Evolutionary conservation across 2,329 filamentous ascomycete species (phyloP).

Genomic region (Pseudogymnoascus sp.): DNA sequence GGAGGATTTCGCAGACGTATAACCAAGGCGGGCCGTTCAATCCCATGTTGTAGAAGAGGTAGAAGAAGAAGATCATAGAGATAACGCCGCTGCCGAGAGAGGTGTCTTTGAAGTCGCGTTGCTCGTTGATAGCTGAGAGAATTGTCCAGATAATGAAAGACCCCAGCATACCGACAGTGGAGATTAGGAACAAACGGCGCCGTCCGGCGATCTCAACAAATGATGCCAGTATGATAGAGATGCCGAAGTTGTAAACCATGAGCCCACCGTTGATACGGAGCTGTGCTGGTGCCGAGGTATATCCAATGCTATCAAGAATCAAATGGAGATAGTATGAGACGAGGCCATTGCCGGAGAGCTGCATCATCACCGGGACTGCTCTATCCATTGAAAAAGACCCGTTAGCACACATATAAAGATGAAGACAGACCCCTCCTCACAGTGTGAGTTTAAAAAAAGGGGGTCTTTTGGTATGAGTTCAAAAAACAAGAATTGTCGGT

Average conservation of each 20-base stretch:
- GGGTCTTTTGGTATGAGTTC: too few species aligned
- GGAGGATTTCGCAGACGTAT: background rate
- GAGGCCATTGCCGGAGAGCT: conserved; percentile 20
- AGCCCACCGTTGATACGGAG: conserved; percentile 19
- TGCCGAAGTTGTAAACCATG: conserved; percentile 16
- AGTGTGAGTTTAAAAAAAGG: too few species aligned
- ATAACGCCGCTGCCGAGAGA: conserved; percentile 27
- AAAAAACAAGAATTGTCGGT: background rate
- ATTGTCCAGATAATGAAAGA: conserved; percentile 26
- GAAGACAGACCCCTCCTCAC: too few species aligned
- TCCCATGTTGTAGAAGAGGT: conserved; percentile 11
- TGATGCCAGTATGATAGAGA: conserved; percentile 11
- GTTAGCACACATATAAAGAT: too few species aligned
- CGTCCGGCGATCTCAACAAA: conserved; percentile 21
- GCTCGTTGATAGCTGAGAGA: conserved; percentile 16
- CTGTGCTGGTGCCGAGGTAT: conserved; percentile 14
- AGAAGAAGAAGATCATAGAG: conserved; percentile 31
- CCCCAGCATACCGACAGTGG: conserved; percentile 22
- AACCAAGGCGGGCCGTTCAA: background rate
- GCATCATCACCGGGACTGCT: too few species aligned
- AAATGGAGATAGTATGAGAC: conserved; percentile 19
- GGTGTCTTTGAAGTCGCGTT: conserved; percentile 10
- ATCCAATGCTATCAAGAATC: conserved; percentile 19
- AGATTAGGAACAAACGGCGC: conserved; percentile 14
- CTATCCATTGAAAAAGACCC: too few species aligned